Conservation (phyloP, 23 red algal genomes). For the Cyanidiococcus yangmingshanensis region DNA sequence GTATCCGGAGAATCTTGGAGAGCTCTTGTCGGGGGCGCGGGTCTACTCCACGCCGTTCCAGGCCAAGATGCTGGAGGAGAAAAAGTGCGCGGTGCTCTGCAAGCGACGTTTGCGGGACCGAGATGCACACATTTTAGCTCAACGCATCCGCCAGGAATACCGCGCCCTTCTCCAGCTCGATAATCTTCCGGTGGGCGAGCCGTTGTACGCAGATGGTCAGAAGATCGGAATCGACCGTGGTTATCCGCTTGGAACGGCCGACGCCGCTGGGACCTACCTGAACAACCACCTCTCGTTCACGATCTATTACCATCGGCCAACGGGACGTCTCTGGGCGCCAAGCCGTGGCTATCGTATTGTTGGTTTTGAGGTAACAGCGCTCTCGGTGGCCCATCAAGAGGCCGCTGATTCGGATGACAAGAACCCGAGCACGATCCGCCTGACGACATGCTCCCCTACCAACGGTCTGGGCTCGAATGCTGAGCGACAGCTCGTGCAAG, state of each 20-base stretch:
- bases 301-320: conserved; percentile 64
- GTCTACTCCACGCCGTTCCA: conserved; percentile 61
- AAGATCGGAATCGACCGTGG: conserved; percentile 60
- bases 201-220: conserved; percentile 28
- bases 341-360: conserved; percentile 64
- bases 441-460: background rate
- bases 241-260: conserved; percentile 50
- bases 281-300: conserved; percentile 81
- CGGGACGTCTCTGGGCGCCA: conserved; percentile 21
- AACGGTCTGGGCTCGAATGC: background rate
- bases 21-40: conserved; percentile 79
- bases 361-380: conserved; percentile 76
- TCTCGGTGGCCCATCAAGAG: conserved; percentile 34
- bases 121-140: conserved; percentile 19
- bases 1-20: conserved; percentile 60
- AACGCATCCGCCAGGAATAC: conserved; percentile 58
- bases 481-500: background rate
- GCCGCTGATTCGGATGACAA: background rate
- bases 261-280: conserved; percentile 46
- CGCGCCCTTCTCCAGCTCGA: conserved; percentile 63
- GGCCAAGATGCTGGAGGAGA: conserved; percentile 52
- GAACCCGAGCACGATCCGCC: background rate
- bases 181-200: conserved; percentile 85
- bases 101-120: conserved; percentile 20
- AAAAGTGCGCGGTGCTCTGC: conserved; percentile 57